These are phyloP conservation scores for Oryza australiensis DNA, from an alignment of 176 grass and related monocot species.

Conservation along the genomic window DNA sequence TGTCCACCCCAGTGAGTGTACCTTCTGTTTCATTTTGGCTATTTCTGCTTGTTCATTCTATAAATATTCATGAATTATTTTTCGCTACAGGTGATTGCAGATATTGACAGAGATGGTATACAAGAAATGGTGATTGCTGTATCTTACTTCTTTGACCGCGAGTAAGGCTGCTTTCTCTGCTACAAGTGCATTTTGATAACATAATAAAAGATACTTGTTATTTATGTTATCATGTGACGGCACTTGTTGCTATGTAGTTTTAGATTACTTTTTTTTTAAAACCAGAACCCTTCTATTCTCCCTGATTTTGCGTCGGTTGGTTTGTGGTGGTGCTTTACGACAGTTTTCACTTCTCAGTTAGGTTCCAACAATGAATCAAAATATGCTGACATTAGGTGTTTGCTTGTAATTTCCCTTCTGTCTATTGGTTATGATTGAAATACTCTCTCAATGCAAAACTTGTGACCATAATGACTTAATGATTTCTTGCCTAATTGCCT, in stretches of 20 bases:
- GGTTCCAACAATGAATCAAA: constrained; percentile 6
- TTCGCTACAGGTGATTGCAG: constrained; percentile 80
- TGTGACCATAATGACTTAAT: constrained; percentile 5
- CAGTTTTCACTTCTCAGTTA: constrained; percentile 19
- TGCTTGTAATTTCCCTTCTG: constrained; percentile 30
- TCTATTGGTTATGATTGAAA: constrained; percentile 23
- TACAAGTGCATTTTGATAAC: constrained; percentile 9
- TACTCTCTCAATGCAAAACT: constrained; percentile 1
- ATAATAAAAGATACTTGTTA: background rate
- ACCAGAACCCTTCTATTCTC: constrained; percentile 20
- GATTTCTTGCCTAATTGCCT: background rate
- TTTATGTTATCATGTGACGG: constrained; percentile 18
- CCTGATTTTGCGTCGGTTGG: background rate
- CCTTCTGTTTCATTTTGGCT: constrained; percentile 32
- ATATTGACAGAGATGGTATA: constrained; percentile 89
- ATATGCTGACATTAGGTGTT: constrained; percentile 23
- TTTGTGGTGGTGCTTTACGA: background rate
- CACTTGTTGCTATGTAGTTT: constrained; percentile 5
- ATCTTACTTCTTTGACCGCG: constrained; percentile 87
- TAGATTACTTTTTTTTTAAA: constrained; percentile 24
- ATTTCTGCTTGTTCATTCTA: constrained; percentile 17
- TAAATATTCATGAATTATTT: constrained; percentile 22
- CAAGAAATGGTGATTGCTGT: constrained; percentile 92
- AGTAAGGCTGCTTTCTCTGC: constrained; percentile 54
- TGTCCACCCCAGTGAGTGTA: constrained; percentile 79